Evolutionary conservation across 1,284 basidiomycete species (phyloP).

Genomic region (Jaminaea rosea): DNA sequence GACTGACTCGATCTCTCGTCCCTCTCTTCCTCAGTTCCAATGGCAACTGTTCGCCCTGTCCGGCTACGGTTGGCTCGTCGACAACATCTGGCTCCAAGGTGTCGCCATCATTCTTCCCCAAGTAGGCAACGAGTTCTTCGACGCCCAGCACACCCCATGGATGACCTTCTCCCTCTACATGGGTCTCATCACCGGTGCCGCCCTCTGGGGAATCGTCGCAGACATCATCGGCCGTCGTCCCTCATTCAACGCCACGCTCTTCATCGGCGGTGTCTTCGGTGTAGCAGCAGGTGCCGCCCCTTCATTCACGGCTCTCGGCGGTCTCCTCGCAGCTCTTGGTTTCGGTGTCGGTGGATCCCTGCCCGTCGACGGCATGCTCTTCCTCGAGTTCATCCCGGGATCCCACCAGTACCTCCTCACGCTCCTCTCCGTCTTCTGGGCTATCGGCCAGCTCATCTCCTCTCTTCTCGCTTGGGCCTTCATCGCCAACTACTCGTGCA

Average conservation of each 20-base stretch:
- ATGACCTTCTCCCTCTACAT: constrained; percentile 40
- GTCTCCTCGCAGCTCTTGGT: constrained; percentile 36
- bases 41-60: constrained; percentile 14
- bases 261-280: constrained; percentile 43
- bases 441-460: constrained; percentile 41
- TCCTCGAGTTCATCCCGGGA: constrained; percentile 44
- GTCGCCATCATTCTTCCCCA: constrained; percentile 33
- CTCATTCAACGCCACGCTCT: constrained; percentile 44
- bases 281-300: constrained; percentile 37
- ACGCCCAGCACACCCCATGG: constrained; percentile 19
- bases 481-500: constrained; percentile 41
- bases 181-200: constrained; percentile 41
- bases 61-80: constrained; percentile 19
- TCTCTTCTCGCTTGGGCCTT: constrained; percentile 44
- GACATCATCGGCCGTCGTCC: constrained; percentile 43
- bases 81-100: constrained; percentile 5
- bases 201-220: constrained; percentile 42
- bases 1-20: constrained; percentile 1
- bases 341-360: constrained; percentile 44
- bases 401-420: constrained; percentile 39
- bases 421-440: constrained; percentile 44
- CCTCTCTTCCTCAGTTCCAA: constrained; percentile 7
- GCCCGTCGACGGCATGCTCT: constrained; percentile 46
- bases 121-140: constrained; percentile 36
- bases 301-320: constrained; percentile 37